A percentile compares a stretch with the other conserved stretches of the same genome.
These are phyloP conservation scores for Starmera quercuum DNA, from an alignment of 805 yeast species.

Conservation along the genomic window DNA sequence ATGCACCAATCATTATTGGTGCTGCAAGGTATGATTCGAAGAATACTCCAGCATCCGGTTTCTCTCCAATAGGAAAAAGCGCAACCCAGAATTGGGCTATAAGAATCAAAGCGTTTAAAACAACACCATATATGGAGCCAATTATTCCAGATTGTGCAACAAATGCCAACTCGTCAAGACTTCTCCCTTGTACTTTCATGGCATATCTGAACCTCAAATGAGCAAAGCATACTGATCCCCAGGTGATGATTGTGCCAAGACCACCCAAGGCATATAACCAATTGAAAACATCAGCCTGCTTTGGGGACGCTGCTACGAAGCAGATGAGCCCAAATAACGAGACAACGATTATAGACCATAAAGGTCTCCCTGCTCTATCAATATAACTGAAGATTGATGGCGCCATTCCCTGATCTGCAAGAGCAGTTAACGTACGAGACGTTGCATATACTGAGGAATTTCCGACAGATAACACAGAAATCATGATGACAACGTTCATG, in stretches of 20 bases:
- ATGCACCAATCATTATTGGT: slow-evolving; percentile 30
- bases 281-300: slow-evolving; percentile 31
- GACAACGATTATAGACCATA: slow-evolving; percentile 34
- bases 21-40: slow-evolving; percentile 35
- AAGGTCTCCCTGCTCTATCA: slow-evolving; percentile 44
- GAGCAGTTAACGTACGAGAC: slow-evolving; percentile 42
- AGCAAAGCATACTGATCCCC: slow-evolving; percentile 39
- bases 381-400: slow-evolving; percentile 35
- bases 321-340: slow-evolving; percentile 34
- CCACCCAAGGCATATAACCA: slow-evolving; percentile 47
- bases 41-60: slow-evolving; percentile 26
- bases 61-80: slow-evolving; percentile 33
- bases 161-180: slow-evolving; percentile 32
- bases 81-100: slow-evolving; percentile 43
- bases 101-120: slow-evolving; percentile 28
- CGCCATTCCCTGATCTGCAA: slow-evolving; percentile 38
- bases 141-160: slow-evolving; percentile 33
- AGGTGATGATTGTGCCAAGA: slow-evolving; percentile 38
- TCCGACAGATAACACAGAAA: slow-evolving; percentile 37
- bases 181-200: slow-evolving; percentile 33
- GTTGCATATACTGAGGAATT: slow-evolving; percentile 52
- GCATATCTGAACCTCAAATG: slow-evolving; percentile 40
- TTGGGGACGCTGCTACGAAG: slow-evolving; percentile 35
- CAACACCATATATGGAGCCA: slow-evolving; percentile 34
- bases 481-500: slow-evolving; percentile 32